Evolutionary conservation across 805 yeast species (phyloP), one percentile per base, ranked within the genome.

Genomic region (Candida maris): DNA sequence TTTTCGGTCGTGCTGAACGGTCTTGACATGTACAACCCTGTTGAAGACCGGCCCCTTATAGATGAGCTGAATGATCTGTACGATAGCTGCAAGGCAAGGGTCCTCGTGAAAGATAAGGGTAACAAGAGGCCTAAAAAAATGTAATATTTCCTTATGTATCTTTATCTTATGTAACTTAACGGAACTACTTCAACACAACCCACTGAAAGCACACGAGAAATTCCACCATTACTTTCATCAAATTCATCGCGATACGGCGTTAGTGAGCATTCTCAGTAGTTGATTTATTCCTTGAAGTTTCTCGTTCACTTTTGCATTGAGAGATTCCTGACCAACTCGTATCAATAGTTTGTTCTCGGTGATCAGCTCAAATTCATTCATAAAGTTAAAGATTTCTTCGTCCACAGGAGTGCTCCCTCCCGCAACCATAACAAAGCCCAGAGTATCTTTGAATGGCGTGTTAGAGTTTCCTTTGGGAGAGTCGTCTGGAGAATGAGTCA

Each of bases 201-300:
- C n/a, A n/a, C n/a, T n/a, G n/a, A n/a, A n/a, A n/a, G n/a, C n/a
- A n/a, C n/a, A n/a, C n/a, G n/a, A n/a, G n/a, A n/a, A n/a, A n/a
- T n/a, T n/a, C n/a, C n/a, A n/a, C n/a, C n/a, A n/a, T n/a, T n/a
- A n/a, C n/a, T n/a, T n/a, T 21, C 9, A 8, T 15, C 20, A 13
- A 9, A 17, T 7, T 18, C 13, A 28, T 28, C 18, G 15, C 21
- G 21, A 28, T 17, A 13, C 31, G n/a, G 44, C 52, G 34, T 35
- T 46, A 2, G 58, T 45, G 20, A 83, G 61, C 23, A 83, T 62
- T 14, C 70, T 66, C 49, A 83, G 70, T 30, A 85, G 62, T 48
- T 82, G 86, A 51, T 83, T 84, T 44, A 79, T 71, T 48, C 93
- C 93, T 41, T 71, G 70, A 18, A 81, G 75, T 30, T 77, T 77